phyloP scores from a whole-genome alignment of 257 asterid genomes.

The Plectranthus barbatus region DNA sequence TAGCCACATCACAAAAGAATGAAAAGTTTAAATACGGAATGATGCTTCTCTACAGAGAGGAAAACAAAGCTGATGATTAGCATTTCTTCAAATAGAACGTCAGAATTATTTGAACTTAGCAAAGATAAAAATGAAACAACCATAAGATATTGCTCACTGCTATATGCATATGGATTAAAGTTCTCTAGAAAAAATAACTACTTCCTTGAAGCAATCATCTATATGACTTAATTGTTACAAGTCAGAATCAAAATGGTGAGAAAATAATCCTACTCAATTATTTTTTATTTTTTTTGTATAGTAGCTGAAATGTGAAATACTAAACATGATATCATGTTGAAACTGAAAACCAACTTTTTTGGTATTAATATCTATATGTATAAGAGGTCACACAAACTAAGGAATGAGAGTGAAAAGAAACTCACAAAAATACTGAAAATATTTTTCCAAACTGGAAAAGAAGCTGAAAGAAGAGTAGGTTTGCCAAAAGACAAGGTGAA shows the following conservation, averaged over 20 bases:
- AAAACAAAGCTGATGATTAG: not conserved
- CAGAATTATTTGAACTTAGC: slow-evolving; percentile 1
- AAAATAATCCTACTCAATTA: not conserved
- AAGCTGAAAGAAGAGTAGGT: not conserved
- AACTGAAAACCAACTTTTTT: not conserved
- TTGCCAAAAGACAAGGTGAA: not conserved
- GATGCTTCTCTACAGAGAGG: slow-evolving; percentile 1
- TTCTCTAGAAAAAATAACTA: not conserved
- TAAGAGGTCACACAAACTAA: not conserved
- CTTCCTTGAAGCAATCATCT: not conserved
- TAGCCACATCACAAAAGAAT: not conserved
- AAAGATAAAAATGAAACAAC: not conserved
- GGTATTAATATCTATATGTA: not conserved
- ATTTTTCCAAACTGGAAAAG: not conserved
- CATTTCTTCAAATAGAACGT: slow-evolving; percentile 3
- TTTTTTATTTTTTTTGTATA: not conserved
- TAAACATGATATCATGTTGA: not conserved
- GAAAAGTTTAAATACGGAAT: not conserved
- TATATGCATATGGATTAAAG: slow-evolving; percentile 8
- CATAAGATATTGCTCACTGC: not conserved
- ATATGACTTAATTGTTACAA: not conserved
- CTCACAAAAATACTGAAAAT: not conserved
- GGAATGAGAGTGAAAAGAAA: not conserved
- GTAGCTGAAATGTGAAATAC: not conserved
- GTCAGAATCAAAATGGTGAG: not conserved